Conservation (phyloP, 2,329 filamentous ascomycete species). For the Fusarium vanettenii region DNA sequence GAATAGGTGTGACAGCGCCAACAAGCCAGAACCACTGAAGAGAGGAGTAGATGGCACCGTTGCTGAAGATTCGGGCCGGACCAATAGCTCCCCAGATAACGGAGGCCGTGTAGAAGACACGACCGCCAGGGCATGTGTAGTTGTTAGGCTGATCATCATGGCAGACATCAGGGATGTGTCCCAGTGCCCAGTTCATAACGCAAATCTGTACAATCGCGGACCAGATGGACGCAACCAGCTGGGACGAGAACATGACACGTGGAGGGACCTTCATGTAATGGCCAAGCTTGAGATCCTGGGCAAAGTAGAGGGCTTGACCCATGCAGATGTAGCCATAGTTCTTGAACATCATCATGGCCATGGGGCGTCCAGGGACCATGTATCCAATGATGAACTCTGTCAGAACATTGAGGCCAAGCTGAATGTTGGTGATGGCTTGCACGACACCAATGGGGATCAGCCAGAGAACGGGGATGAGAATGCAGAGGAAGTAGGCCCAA, state of each 20-base stretch:
- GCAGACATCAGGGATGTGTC: constrained; percentile 72
- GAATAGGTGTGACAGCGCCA: constrained; percentile 70
- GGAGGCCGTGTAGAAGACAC: constrained; percentile 74
- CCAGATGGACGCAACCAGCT: constrained; percentile 70
- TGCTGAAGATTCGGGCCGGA: constrained; percentile 75
- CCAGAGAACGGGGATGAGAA: constrained; percentile 68
- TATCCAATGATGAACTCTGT: constrained; percentile 81
- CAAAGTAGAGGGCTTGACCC: constrained; percentile 73
- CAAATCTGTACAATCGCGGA: constrained; percentile 71
- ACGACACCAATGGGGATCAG: constrained; percentile 71
- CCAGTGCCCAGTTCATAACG: constrained; percentile 75
- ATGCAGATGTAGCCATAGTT: constrained; percentile 78
- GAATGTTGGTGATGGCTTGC: constrained; percentile 70
- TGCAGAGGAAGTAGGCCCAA: constrained; percentile 68
- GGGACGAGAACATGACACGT: constrained; percentile 70
- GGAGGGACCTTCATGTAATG: constrained; percentile 77
- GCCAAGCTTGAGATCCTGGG: constrained; percentile 74
- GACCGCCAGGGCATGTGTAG: constrained; percentile 67
- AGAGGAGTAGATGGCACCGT: constrained; percentile 69
- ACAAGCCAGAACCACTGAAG: constrained; percentile 80
- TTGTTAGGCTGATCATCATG: constrained; percentile 61
- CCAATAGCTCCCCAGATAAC: constrained; percentile 81
- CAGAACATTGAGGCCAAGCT: constrained; percentile 76
- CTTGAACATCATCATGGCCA: constrained; percentile 84
- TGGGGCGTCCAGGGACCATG: constrained; percentile 75